phyloP scores from a whole-genome alignment of 352 stramenopile species.

The Phytophthora capsici region DNA sequence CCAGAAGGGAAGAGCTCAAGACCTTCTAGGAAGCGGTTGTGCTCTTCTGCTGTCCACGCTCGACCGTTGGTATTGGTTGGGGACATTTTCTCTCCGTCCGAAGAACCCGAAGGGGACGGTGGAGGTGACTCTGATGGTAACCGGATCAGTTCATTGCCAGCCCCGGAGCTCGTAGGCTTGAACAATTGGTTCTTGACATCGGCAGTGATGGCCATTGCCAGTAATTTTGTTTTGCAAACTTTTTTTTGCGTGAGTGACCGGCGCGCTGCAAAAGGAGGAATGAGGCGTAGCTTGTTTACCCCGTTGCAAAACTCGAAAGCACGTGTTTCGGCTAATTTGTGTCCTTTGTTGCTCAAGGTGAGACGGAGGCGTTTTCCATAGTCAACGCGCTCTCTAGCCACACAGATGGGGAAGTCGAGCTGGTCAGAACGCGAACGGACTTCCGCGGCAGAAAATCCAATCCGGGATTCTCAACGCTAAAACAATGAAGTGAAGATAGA shows the following conservation, averaged over 20 bases:
- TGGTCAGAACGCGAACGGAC: conserved; percentile 22
- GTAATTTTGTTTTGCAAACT: not conserved
- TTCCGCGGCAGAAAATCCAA: conserved; percentile 38
- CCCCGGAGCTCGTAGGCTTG: conserved; percentile 17
- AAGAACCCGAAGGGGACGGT: conserved; percentile 9
- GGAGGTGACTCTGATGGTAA: conserved; percentile 30
- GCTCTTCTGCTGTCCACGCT: conserved; percentile 54
- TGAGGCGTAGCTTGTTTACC: conserved; percentile 29
- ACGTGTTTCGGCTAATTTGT: not conserved
- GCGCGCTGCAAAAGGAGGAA: conserved; percentile 31
- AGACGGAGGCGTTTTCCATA: conserved; percentile 15
- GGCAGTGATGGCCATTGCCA: conserved; percentile 49
- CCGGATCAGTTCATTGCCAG: conserved; percentile 41
- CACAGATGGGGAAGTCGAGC: conserved; percentile 24
- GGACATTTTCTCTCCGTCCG: conserved; percentile 24
- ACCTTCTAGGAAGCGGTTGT: conserved; percentile 65
- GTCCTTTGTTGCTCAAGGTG: conserved; percentile 11
- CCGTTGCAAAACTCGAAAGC: conserved; percentile 1
- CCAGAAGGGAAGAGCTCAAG: conserved; percentile 68
- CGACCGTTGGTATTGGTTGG: conserved; percentile 38
- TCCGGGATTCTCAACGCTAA: conserved; percentile 9
- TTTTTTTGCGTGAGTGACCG: not conserved
- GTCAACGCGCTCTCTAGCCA: conserved; percentile 27
- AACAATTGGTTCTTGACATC: conserved; percentile 63
- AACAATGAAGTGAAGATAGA: conserved; percentile 18